Evolutionary conservation across 208 protist species (phyloP).

Genomic region (Wallacemonas sp.): DNA sequence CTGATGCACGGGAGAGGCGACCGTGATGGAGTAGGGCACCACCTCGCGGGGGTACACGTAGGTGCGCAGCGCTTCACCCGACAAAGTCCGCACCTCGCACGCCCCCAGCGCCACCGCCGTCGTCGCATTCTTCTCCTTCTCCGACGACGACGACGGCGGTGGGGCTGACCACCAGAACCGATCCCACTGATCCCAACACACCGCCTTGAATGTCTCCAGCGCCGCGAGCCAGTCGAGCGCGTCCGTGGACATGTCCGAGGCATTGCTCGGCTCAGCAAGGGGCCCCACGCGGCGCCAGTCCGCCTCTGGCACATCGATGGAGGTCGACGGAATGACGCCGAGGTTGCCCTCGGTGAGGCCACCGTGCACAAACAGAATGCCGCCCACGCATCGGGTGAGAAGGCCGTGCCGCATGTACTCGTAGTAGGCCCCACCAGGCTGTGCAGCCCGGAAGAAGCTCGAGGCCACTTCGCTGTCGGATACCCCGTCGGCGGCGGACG

Average conservation of each 20-base stretch:
- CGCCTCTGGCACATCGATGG: constrained; percentile 4
- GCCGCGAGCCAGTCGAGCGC: constrained; percentile 58
- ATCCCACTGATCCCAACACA: constrained; percentile 51
- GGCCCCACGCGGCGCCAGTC: constrained; percentile 7
- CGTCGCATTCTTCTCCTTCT: background rate
- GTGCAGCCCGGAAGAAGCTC: constrained; percentile 65
- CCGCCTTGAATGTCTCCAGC: constrained; percentile 60
- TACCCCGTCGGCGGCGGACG: background rate
- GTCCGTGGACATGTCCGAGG: background rate
- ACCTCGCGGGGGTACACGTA: constrained; percentile 62
- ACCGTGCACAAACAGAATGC: constrained; percentile 88
- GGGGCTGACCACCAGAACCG: constrained; percentile 10
- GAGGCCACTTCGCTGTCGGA: constrained; percentile 57
- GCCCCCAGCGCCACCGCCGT: background rate
- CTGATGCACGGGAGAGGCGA: constrained; percentile 45
- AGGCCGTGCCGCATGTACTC: constrained; percentile 66
- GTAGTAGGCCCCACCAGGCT: constrained; percentile 71
- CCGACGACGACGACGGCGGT: too few species aligned
- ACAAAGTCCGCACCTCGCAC: constrained; percentile 1
- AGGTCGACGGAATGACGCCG: constrained; percentile 39
- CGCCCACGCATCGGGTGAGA: constrained; percentile 56
- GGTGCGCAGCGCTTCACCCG: constrained; percentile 49
- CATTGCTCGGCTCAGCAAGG: background rate
- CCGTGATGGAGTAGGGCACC: constrained; percentile 65
- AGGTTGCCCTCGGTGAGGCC: constrained; percentile 64